Percentiles rank a stretch among this genome's conserved stretches.
Conservation (phyloP, 23 red algal species). For the Pyropia haitanensis region DNA sequence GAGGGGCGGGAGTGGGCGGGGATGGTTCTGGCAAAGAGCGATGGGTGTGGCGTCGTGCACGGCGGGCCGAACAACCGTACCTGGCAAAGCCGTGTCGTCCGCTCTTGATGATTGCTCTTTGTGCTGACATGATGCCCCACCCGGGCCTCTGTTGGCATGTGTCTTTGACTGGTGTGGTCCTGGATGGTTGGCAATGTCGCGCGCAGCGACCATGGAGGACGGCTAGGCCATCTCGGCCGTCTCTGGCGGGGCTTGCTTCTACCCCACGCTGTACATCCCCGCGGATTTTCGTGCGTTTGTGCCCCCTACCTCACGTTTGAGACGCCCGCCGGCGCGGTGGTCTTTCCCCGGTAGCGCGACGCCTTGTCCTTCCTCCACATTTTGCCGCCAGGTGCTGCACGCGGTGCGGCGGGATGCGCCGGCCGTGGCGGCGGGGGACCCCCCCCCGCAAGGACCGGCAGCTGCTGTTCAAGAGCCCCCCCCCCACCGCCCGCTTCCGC, state of each 20-base stretch:
- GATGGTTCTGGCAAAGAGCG: no score
- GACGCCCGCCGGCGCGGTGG: neutral
- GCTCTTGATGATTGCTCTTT: no score
- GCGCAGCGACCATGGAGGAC: neutral
- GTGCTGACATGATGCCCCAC: no score
- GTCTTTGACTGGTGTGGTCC: no score
- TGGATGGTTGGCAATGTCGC: neutral
- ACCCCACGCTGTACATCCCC: neutral
- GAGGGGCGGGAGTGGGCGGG: no score
- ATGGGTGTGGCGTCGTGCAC: no score
- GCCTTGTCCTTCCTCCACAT: neutral
- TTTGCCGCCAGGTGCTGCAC: neutral
- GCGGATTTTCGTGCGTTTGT: neutral
- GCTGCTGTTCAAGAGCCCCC: constrained; percentile 3
- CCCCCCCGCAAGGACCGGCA: neutral
- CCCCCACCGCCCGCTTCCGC: neutral
- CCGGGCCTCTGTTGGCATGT: no score
- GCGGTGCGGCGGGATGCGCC: no score
- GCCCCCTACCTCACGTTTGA: neutral
- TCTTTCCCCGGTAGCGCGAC: neutral
- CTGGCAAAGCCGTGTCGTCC: no score
- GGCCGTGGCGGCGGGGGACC: neutral
- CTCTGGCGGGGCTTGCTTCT: neutral
- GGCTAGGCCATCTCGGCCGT: neutral
- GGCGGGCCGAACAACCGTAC: no score